A percentile compares a stretch with the other conserved stretches of the same genome.
These are phyloP conservation scores for Eremochloa ophiuroides DNA, from an alignment of 176 grass and related monocot species.

Conservation along the genomic window DNA sequence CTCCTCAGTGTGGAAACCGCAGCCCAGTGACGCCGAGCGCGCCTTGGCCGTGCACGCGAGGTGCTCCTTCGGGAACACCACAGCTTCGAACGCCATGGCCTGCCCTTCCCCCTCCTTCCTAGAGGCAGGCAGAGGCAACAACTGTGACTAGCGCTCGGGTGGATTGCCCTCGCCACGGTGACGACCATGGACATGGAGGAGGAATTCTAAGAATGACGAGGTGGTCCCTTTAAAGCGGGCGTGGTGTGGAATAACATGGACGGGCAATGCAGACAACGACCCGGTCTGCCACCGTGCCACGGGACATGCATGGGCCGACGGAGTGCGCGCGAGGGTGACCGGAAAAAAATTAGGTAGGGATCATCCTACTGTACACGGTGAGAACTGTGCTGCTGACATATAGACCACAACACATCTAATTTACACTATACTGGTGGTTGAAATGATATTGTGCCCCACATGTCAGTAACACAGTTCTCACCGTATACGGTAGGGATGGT, in stretches of 20 bases:
- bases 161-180: background rate
- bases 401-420: too few species aligned
- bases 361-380: too few species aligned
- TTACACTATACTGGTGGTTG: too few species aligned
- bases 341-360: too few species aligned
- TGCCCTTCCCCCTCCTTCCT: background rate
- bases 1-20: conserved; percentile 32
- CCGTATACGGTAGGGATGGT: too few species aligned
- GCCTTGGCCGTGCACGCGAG: conserved; percentile 11
- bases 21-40: background rate
- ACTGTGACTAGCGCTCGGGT: background rate
- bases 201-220: background rate
- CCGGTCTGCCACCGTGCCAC: conserved; percentile 1
- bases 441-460: too few species aligned
- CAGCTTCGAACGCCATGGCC: conserved; percentile 33
- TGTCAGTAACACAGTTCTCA: too few species aligned
- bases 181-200: background rate
- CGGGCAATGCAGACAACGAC: conserved; percentile 23
- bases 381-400: too few species aligned
- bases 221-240: conserved; percentile 2
- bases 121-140: too few species aligned
- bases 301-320: background rate
- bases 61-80: conserved; percentile 36
- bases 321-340: background rate
- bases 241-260: conserved; percentile 20